These are phyloP conservation scores for Arthrocladium fulminans DNA, from an alignment of 2,329 filamentous ascomycete species.

Conservation along the genomic window DNA sequence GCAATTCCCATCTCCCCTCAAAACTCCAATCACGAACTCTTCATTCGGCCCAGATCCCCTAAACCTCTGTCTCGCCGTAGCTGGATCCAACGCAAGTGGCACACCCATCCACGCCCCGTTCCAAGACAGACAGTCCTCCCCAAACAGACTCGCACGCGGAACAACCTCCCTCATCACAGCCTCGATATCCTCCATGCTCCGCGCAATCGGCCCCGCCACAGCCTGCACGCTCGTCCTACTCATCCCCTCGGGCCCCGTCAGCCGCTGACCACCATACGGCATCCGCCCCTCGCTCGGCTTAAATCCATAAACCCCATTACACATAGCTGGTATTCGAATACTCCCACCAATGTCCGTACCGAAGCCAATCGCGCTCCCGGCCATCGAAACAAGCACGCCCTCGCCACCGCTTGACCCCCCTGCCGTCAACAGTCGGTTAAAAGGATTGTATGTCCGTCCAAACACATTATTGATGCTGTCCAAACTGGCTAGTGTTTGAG, in stretches of 20 bases:
- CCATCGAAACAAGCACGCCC: conserved; percentile 50
- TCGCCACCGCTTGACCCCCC: conserved; percentile 62
- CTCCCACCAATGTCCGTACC: conserved; percentile 52
- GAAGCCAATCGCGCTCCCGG: conserved; percentile 51
- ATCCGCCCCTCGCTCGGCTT: conserved; percentile 42
- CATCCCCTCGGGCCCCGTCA: conserved; percentile 38
- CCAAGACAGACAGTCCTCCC: conserved; percentile 32
- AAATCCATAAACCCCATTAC: conserved; percentile 44
- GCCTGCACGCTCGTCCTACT: conserved; percentile 45
- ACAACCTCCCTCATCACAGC: conserved; percentile 45
- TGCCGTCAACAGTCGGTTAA: conserved; percentile 50
- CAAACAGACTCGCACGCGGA: conserved; percentile 46
- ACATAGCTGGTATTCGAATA: conserved; percentile 42
- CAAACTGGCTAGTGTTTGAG: conserved; percentile 47
- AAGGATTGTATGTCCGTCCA: conserved; percentile 55
- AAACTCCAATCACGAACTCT: conserved; percentile 34
- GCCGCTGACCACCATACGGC: conserved; percentile 45
- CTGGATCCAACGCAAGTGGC: not conserved
- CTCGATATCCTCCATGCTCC: conserved; percentile 32
- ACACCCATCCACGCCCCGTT: conserved; percentile 1
- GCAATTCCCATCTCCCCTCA: conserved; percentile 34
- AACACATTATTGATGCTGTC: conserved; percentile 52
- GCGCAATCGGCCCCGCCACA: conserved; percentile 35
- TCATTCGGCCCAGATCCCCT: conserved; percentile 17
- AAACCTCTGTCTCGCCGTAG: conserved; percentile 17